These are phyloP conservation scores for Fusarium siculi DNA, from an alignment of 2,329 filamentous ascomycete genomes.

Conservation along the genomic window DNA sequence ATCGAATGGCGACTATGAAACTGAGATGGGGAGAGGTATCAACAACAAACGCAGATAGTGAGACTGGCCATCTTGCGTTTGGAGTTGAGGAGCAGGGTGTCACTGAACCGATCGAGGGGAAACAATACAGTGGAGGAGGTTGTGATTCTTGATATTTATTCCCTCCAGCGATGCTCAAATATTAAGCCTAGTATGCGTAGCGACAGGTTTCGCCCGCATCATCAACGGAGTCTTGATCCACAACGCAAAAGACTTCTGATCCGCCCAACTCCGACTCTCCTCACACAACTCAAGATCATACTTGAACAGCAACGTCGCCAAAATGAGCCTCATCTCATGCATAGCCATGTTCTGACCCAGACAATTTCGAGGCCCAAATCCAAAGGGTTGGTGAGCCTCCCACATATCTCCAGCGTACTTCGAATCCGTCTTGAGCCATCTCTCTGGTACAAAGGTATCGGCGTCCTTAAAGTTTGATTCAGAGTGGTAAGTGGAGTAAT, in stretches of 20 bases:
- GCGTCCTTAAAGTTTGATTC: slow-evolving; percentile 17
- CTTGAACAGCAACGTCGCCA: neutral
- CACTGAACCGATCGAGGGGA: accelerated
- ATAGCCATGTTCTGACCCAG: slow-evolving; percentile 13
- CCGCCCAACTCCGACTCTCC: neutral
- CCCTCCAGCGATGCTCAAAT: neutral
- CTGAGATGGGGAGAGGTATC: neutral
- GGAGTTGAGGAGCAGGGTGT: neutral
- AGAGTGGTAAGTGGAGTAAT: slow-evolving; percentile 14
- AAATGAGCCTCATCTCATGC: slow-evolving; percentile 21
- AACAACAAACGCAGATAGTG: accelerated
- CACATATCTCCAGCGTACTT: slow-evolving; percentile 4
- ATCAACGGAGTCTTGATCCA: slow-evolving; percentile 19
- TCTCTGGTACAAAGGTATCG: neutral
- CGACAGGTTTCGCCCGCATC: neutral
- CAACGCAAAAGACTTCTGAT: slow-evolving; percentile 5
- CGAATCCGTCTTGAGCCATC: slow-evolving; percentile 11
- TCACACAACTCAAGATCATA: slow-evolving; percentile 14
- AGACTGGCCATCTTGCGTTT: neutral
- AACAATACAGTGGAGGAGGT: neutral
- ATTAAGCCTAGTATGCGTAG: neutral
- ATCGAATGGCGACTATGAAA: neutral
- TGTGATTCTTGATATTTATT: neutral
- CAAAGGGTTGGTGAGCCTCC: slow-evolving; percentile 13
- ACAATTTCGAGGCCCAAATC: slow-evolving; percentile 1